phyloP scores from a whole-genome alignment of 192 early-diverging fungal species.

The Obelidium mucronatum region DNA sequence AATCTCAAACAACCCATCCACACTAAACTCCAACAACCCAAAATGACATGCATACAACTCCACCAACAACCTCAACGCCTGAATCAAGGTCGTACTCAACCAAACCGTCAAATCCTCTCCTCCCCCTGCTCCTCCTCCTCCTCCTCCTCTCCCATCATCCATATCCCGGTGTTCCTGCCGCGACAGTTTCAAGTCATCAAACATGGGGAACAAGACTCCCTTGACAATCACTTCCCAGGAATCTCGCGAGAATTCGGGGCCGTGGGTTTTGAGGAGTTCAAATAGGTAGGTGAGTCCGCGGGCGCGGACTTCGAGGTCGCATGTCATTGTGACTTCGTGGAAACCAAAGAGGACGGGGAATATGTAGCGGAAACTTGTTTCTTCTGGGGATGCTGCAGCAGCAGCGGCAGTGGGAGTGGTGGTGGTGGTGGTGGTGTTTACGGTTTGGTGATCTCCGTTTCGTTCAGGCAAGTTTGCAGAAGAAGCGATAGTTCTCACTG shows the following conservation, averaged over 20 bases:
- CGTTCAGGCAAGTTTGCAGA: conserved; percentile 1
- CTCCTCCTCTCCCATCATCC: conserved; percentile 73
- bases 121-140: too few relatives aligned
- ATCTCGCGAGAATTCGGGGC: conserved; percentile 69
- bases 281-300: conserved; percentile 85
- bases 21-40: conserved; percentile 71
- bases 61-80: conserved; percentile 86
- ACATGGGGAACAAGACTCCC: conserved; percentile 91
- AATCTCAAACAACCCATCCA: conserved; percentile 80
- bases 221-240: conserved; percentile 85
- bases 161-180: conserved; percentile 63
- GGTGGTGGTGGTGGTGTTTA: background rate
- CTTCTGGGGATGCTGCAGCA: conserved; percentile 49
- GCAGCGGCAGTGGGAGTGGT: too few relatives aligned
- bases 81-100: conserved; percentile 94
- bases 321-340: conserved; percentile 88
- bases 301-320: conserved; percentile 90
- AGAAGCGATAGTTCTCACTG: background rate
- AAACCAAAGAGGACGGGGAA: conserved; percentile 87
- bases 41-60: conserved; percentile 83
- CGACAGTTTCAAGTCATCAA: conserved; percentile 79
- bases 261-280: conserved; percentile 80
- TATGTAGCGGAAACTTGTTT: conserved; percentile 65
- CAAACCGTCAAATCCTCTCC: conserved; percentile 94
- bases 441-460: conserved; percentile 1